Base-by-base conservation (phyloP, 345 rosid species). In the Durio zibethinus region DNA sequence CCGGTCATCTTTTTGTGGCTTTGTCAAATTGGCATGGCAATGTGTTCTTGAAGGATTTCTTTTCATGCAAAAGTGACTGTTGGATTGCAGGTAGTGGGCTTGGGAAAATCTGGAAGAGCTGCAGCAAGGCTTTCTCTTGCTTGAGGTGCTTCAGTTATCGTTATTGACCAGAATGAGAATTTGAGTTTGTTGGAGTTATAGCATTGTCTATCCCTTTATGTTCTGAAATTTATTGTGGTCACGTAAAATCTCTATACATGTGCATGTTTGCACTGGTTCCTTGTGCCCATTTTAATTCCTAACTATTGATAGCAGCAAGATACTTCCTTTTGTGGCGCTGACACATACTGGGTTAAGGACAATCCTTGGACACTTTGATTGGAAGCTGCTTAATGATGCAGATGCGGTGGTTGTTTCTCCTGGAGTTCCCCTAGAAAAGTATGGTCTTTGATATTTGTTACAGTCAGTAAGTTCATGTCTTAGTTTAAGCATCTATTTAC, bases 51-150 rank as follows among this genome's bases (percentile, higher is more conserved):
- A 72, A 72, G 33, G 63, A 11, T 15, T 9, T 16, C 33, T n/a
- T 15, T 35, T n/a, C 47, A 53, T 53, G 2, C 47, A 52, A 53
- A 33, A 65, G 25, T 59, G 48, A n/a, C 5, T 25, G n/a, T 50
- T 63, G 52, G 42, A 71, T 65, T 80, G 47, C 68, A 82, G 84
- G 79, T 78, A 45, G 64, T 83, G 45, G 86, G 83, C 65, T 74
- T 84, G 76, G 84, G 78, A 52, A 84, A 72, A 79, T 81, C 84
- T 27, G 84, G 84, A 68, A 76, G 74, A 52, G 80, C 82, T 20
- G 86, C 86, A 0, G 82, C 70, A 5, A 63, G 72, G 77, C 86
- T 84, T 53, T 82, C 86, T 81, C 74, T 84, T 78, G 78, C 82
- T 27, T 43, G 82, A 29, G 86, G 84, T 72, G 86, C 86, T 66